Conservation (phyloP, 2,329 filamentous ascomycete species). For the Cytospora mali region DNA sequence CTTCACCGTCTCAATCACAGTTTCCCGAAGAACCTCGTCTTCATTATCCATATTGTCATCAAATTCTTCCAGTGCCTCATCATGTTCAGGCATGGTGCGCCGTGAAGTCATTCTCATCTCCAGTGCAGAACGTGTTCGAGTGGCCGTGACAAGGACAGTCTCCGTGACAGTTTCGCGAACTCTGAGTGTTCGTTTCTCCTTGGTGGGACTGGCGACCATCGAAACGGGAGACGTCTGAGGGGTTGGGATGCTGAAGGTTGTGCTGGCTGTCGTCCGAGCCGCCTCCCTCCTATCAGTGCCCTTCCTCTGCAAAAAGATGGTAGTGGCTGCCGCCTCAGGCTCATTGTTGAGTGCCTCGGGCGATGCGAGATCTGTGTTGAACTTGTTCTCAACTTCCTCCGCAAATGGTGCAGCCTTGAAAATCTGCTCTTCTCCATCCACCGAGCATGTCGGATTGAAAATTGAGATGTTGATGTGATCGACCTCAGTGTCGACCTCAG, state of each 20-base stretch:
- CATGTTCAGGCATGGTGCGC: background rate
- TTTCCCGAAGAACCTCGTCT: background rate
- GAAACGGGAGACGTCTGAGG: background rate
- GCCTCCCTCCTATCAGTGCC: background rate
- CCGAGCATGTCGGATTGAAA: background rate
- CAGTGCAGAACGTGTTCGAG: conserved; percentile 1
- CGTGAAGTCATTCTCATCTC: background rate
- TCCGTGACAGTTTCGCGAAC: conserved; percentile 34
- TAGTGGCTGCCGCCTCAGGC: background rate
- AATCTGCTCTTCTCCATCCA: background rate
- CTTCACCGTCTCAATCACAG: conserved; percentile 30
- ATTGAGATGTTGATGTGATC: background rate
- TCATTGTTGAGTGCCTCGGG: background rate
- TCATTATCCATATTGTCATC: background rate
- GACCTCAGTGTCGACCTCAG: background rate
- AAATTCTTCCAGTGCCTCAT: background rate
- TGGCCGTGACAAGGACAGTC: conserved; percentile 33
- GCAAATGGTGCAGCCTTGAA: background rate
- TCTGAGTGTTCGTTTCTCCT: background rate
- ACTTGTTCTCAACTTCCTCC: background rate
- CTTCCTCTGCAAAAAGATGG: background rate
- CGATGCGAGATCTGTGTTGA: background rate
- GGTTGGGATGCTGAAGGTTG: background rate
- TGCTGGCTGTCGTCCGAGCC: background rate
- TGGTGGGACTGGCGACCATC: background rate